Base-by-base conservation (phyloP, 2,329 filamentous ascomycete genomes). In the Phoma sp. region DNA sequence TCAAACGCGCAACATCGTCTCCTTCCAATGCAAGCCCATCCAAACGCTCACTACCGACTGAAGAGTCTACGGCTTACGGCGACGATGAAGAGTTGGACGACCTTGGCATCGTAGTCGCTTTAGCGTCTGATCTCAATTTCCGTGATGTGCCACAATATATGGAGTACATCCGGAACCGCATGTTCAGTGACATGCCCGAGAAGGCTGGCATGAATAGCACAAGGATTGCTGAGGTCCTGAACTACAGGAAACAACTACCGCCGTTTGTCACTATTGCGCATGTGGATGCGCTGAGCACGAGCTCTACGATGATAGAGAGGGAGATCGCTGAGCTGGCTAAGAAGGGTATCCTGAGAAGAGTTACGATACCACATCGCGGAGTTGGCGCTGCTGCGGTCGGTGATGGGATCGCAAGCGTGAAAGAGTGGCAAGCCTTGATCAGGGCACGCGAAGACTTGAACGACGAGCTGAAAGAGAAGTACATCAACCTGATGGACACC, bases 231-330 rank as follows among this genome's bases (percentile, higher is more conserved):
- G 83, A 88, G 64, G 75, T 89, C 13, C 78, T 91, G 47, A 84
- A 86, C 57, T 86, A 83, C 67, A 80, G 88, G 14, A 75, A 73
- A 29, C 74, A 74, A 11, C 71, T 90, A 35, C 87, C 89, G 8
- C 85, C 85, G 0, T 77, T 91, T 22, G 84, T 89, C 4, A 88
- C 86, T 0, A 72, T 86, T 18, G 82, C 86, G 1, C 89, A 92
- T 68, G 70, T 92, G 6, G 83, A 88, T 57, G 83, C 87, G 1
- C 73, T 91, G 2, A 79, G 89, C 39, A 75, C 74, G 8, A 86
- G 83, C 2, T 84, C 88, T 1, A 89, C 88, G 0, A 79, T 77
- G 1, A 85, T 85, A 1, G 89, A 91, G 72, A 79, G 89, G 40
- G 88, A 90, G 68, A 79, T 89, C 18, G 86, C 83, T 3, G 81